Evolutionary conservation across 1,284 basidiomycete genomes (phyloP).

Genomic region (Ustilago nuda): DNA sequence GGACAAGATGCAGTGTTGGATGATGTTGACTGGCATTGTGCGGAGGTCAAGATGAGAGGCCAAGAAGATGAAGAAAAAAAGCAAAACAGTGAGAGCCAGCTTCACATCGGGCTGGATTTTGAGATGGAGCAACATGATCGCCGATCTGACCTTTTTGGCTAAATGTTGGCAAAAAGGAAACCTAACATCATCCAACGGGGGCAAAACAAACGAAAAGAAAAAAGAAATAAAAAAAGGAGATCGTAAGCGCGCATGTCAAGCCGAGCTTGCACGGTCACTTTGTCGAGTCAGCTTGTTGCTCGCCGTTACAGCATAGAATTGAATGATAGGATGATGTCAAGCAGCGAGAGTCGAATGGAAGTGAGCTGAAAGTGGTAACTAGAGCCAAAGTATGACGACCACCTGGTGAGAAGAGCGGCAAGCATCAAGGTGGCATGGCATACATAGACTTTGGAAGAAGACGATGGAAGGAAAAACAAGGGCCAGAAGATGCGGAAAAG

Average conservation of each 20-base stretch:
- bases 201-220: too few relatives aligned
- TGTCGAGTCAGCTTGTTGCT: background rate
- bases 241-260: constrained; percentile 6
- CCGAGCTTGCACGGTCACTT: constrained; percentile 2
- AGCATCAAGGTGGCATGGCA: background rate
- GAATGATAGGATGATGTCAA: background rate
- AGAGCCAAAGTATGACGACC: background rate
- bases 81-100: background rate
- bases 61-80: constrained; percentile 3
- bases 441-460: background rate
- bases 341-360: background rate
- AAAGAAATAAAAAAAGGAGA: background rate
- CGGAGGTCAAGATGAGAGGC: background rate
- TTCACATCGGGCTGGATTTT: background rate
- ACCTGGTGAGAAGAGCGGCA: background rate
- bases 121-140: background rate
- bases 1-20: background rate
- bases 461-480: background rate
- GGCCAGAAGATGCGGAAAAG: background rate
- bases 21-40: background rate
- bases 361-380: background rate
- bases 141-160: background rate
- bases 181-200: background rate
- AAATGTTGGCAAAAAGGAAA: background rate
- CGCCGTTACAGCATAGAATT: background rate